Percentiles rank a stretch among this genome's conserved stretches.
Conservation (phyloP, 2,329 filamentous ascomycete species). For the Pseudocercospora cruenta region DNA sequence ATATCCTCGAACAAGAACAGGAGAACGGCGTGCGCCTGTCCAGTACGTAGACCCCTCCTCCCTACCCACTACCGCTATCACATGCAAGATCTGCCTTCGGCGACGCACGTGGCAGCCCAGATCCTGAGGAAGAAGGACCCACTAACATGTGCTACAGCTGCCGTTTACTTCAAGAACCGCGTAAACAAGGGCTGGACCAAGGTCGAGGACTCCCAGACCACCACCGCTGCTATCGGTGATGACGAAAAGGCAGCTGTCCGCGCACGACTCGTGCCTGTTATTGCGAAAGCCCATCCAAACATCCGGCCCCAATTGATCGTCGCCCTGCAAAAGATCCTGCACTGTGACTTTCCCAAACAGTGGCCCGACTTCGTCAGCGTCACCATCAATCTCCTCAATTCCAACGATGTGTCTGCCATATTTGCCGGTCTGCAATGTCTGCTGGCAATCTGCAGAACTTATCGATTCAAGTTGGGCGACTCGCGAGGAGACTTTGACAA, state of each 20-base stretch:
- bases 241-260: conserved; percentile 86
- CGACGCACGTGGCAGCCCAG: conserved; percentile 3
- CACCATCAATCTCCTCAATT: conserved; percentile 84
- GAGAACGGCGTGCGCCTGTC: conserved; percentile 83
- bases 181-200: conserved; percentile 89
- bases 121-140: conserved; percentile 2
- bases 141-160: conserved; percentile 60
- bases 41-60: conserved; percentile 60
- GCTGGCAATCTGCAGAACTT: conserved; percentile 91
- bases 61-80: conserved; percentile 21
- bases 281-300: conserved; percentile 72
- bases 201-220: conserved; percentile 67
- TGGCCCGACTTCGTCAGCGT: conserved; percentile 96
- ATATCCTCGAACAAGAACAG: conserved; percentile 87
- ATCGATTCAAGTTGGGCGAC: conserved; percentile 87
- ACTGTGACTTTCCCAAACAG: conserved; percentile 89
- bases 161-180: conserved; percentile 97
- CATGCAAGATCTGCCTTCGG: conserved; percentile 8
- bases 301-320: conserved; percentile 93
- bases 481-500: conserved; percentile 86
- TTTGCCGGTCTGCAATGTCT: conserved; percentile 93
- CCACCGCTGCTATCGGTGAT: conserved; percentile 71
- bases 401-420: conserved; percentile 82
- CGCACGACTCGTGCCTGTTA: conserved; percentile 83
- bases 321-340: conserved; percentile 91